Conservation (phyloP, 768 basidiomycete species). For the Chalciporus chontae region DNA sequence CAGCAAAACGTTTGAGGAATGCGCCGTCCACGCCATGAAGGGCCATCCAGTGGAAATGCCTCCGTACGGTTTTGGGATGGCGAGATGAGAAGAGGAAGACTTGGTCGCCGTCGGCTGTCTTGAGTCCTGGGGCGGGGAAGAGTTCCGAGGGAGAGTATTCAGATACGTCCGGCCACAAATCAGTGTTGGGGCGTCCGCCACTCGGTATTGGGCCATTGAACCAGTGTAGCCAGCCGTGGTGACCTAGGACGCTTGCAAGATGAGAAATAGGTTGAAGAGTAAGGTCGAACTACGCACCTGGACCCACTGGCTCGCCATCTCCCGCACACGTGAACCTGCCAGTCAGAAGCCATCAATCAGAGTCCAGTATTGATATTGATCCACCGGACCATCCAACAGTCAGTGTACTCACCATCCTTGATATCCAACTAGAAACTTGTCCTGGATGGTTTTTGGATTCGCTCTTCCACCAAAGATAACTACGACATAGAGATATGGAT, state of each 20-base stretch:
- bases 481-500: neutral
- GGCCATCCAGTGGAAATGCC: slow-evolving; percentile 70
- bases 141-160: slow-evolving; percentile 69
- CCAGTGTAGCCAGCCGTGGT: slow-evolving; percentile 90
- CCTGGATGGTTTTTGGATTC: slow-evolving; percentile 72
- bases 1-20: slow-evolving; percentile 75
- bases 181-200: slow-evolving; percentile 70
- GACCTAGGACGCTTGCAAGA: slow-evolving; percentile 36
- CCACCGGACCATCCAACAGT: too few relatives aligned
- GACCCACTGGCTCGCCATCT: slow-evolving; percentile 64
- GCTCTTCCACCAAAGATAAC: slow-evolving; percentile 38
- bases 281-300: slow-evolving; percentile 37
- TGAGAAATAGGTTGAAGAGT: neutral
- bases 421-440: slow-evolving; percentile 83
- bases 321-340: slow-evolving; percentile 69
- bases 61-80: slow-evolving; percentile 66
- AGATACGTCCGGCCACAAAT: slow-evolving; percentile 79
- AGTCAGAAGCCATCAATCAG: too few relatives aligned
- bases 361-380: too few relatives aligned
- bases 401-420: slow-evolving; percentile 68
- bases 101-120: slow-evolving; percentile 51
- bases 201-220: slow-evolving; percentile 62
- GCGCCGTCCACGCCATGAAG: slow-evolving; percentile 75
- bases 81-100: slow-evolving; percentile 76
- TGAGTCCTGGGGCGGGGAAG: slow-evolving; percentile 64